Conservation (phyloP, 192 early-diverging fungal species). For the Dimargaris cristalligena region DNA sequence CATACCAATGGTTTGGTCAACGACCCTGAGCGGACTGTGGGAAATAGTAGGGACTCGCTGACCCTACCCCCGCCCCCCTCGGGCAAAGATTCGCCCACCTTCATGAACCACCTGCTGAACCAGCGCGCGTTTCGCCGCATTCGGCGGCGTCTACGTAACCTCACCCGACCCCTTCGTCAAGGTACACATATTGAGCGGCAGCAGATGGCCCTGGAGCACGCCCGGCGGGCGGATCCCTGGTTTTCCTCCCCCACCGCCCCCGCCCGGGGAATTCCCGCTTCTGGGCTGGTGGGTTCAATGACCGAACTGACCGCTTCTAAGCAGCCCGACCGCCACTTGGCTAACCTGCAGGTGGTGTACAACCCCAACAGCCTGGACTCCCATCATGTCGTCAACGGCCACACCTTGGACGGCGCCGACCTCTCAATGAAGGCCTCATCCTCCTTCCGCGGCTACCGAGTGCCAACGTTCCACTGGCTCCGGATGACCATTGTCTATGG, state of each 20-base stretch:
- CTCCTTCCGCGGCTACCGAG: slow-evolving; percentile 6
- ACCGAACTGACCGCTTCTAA: neutral
- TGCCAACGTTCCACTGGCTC: slow-evolving; percentile 6
- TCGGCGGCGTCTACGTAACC: neutral
- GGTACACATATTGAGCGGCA: slow-evolving; percentile 1
- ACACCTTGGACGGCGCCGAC: neutral
- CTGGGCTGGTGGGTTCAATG: neutral
- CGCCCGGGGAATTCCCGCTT: too few species aligned
- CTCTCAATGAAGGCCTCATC: neutral
- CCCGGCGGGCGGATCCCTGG: neutral
- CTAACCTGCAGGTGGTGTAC: neutral
- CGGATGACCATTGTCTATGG: slow-evolving; percentile 3
- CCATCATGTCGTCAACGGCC: neutral
- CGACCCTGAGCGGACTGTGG: neutral
- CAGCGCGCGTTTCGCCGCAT: neutral
- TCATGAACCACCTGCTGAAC: neutral
- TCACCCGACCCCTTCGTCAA: slow-evolving; percentile 2
- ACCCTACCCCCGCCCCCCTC: too few species aligned
- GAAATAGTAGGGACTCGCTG: too few species aligned
- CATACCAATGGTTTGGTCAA: neutral
- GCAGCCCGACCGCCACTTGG: neutral
- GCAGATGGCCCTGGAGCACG: neutral
- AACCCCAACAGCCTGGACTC: neutral
- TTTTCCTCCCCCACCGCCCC: neutral
- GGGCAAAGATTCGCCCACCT: neutral